Conservation (phyloP, 225 moss, liverwort and hornwort genomes). For the Ulota crispa region DNA sequence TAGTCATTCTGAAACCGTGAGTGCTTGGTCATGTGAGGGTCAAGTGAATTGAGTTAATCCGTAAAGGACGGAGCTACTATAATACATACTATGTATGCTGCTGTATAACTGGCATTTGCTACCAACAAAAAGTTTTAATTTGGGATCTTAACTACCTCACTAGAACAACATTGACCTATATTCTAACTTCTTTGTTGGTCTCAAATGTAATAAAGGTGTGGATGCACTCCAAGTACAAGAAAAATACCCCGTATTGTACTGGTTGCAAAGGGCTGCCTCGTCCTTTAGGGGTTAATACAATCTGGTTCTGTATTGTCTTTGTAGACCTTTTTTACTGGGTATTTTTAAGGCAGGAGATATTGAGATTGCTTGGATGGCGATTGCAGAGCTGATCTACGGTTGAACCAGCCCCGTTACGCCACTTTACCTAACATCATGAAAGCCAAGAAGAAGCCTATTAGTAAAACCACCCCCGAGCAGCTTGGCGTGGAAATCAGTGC, state of each 20-base stretch:
- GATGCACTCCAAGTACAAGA: too few species aligned
- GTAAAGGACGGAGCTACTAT: too few species aligned
- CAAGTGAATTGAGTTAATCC: neutral
- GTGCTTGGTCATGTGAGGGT: neutral
- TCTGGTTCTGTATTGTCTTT: neutral
- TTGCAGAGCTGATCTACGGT: slow-evolving; percentile 75
- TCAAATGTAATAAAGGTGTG: too few species aligned
- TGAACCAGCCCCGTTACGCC: slow-evolving; percentile 94
- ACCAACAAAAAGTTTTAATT: too few species aligned
- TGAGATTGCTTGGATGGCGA: neutral
- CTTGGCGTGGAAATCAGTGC: slow-evolving; percentile 64
- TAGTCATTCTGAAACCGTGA: neutral
- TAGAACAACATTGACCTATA: too few species aligned
- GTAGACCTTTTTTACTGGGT: neutral
- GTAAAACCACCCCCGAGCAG: slow-evolving; percentile 78
- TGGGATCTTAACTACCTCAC: too few species aligned
- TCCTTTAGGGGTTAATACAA: too few species aligned
- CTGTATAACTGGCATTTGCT: too few species aligned
- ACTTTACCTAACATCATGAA: slow-evolving; percentile 97
- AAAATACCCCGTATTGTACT: too few species aligned
- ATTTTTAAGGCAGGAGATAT: neutral
- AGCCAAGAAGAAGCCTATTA: slow-evolving; percentile 92
- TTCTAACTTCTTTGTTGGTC: too few species aligned
- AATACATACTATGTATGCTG: too few species aligned
- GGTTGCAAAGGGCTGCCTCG: too few species aligned